Base-by-base conservation (phyloP, 129 eudicot genomes). In the sunflower (Helianthus annuus) region DNA sequence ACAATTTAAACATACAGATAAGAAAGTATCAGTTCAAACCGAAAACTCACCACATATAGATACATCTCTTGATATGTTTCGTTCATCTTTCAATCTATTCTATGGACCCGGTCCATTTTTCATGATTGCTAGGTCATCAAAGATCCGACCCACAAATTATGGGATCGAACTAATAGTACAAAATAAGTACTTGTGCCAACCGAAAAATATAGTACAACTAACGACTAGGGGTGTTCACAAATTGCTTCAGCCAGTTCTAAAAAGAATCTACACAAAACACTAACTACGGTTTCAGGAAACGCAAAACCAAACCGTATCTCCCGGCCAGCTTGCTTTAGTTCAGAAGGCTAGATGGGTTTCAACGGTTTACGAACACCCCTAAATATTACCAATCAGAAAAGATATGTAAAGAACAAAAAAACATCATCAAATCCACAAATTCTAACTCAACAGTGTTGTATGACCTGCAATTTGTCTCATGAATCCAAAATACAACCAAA, bases 341-440 rank as follows among this genome's bases (percentile, higher is more conserved):
- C 2, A 27, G 32, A 27, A 27, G 32, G 32, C 32, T 27, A 27
- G 32, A 2, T 27, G 2, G 32, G 32, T 27, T 2, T 27, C 32
- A 27, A 27, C 32, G 36, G 36, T 32, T 32, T 32, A 27, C 1
- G 36, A 32, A 32, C 36, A 32, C 36, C 36, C 36, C 4, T 0
- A 32, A 7, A 42, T 7, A 51, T 36, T 6, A 7, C 51, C 11
- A 19, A 19, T 24, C 17, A 72, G 5, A 54, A 4, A 59, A 13
- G 0, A 57, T 42, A 27, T 5, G 40, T 5, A 45, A 42, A 59
- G 12, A 38, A 9, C 36, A 52, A 29, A 10, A 4, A 39, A 60
- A 12, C 76, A 29, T 19, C 32, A 74, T 51, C 29, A 16, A 19
- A 53, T 53, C 46, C 75, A 12, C 65, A 36, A 8, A 74, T 51